These are phyloP conservation scores for Pichia sp. DNA, from an alignment of 1,139 yeast genomes.

Conservation along the genomic window DNA sequence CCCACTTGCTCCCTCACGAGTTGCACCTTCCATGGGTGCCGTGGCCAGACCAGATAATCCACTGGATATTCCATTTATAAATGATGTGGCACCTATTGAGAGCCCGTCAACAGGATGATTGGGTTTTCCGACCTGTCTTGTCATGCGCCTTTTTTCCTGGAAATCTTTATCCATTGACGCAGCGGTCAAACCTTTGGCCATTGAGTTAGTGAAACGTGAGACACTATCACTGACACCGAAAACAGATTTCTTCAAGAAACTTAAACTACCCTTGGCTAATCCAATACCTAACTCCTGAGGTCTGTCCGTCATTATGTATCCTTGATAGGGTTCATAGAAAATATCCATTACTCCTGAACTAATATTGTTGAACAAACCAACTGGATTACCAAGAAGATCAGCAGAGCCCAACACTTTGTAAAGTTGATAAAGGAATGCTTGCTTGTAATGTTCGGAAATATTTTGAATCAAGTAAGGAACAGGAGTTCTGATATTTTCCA, in stretches of 20 bases:
- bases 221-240: constrained; percentile 93
- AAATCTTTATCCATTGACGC: constrained; percentile 84
- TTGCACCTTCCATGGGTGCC: constrained; percentile 88
- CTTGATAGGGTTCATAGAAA: constrained; percentile 96
- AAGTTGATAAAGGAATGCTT: constrained; percentile 85
- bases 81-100: constrained; percentile 82
- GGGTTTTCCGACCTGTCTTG: constrained; percentile 70
- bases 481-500: constrained; percentile 88
- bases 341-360: constrained; percentile 95
- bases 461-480: constrained; percentile 67
- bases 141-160: constrained; percentile 71
- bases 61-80: constrained; percentile 79
- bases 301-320: constrained; percentile 86
- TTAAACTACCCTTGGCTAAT: constrained; percentile 90
- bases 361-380: constrained; percentile 86
- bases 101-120: constrained; percentile 87
- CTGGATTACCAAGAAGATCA: constrained; percentile 94
- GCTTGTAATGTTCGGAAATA: constrained; percentile 82
- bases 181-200: constrained; percentile 89
- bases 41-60: constrained; percentile 88
- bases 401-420: constrained; percentile 95
- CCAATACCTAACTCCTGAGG: constrained; percentile 97
- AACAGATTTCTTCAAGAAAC: constrained; percentile 90
- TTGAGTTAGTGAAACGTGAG: constrained; percentile 87
- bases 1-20: constrained; percentile 80